phyloP scores from a whole-genome alignment of 768 basidiomycete species.

The Agrocybe praecox region DNA sequence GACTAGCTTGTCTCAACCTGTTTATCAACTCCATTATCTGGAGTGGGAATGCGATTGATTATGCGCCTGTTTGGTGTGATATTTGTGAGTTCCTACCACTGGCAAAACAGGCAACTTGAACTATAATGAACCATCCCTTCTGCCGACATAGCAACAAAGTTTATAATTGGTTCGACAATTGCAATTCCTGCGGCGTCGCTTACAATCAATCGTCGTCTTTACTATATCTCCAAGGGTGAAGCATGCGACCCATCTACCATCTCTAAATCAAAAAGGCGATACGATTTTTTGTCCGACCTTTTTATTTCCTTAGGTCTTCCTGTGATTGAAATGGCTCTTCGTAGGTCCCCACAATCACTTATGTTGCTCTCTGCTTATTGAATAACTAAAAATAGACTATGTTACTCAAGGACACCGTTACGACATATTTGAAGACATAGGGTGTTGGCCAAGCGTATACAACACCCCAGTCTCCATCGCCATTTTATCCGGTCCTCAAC shows the following conservation, averaged over 20 bases:
- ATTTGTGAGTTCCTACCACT: conserved; percentile 37
- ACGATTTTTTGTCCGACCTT: conserved; percentile 51
- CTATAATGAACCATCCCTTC: too few relatives aligned
- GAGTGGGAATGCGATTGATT: conserved; percentile 56
- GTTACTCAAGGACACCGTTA: conserved; percentile 61
- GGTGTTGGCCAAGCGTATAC: conserved; percentile 55
- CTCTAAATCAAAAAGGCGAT: conserved; percentile 53
- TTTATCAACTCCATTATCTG: conserved; percentile 74
- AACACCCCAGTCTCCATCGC: conserved; percentile 46
- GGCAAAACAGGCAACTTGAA: background rate
- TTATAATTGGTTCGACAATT: conserved; percentile 38
- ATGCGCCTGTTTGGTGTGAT: conserved; percentile 67
- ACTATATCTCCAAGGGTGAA: conserved; percentile 55
- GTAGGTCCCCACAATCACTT: conserved; percentile 27
- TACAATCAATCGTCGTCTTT: conserved; percentile 67
- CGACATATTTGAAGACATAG: conserved; percentile 60
- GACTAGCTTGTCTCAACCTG: conserved; percentile 53
- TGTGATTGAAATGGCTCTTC: conserved; percentile 45
- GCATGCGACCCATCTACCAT: conserved; percentile 52
- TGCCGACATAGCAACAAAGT: background rate
- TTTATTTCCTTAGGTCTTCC: conserved; percentile 58
- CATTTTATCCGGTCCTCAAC: conserved; percentile 43
- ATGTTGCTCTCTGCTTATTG: conserved; percentile 8
- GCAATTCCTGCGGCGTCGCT: conserved; percentile 56
- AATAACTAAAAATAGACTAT: conserved; percentile 34